Base-by-base conservation (phyloP, 306 rosid species). In the Cicer cuneatum region DNA sequence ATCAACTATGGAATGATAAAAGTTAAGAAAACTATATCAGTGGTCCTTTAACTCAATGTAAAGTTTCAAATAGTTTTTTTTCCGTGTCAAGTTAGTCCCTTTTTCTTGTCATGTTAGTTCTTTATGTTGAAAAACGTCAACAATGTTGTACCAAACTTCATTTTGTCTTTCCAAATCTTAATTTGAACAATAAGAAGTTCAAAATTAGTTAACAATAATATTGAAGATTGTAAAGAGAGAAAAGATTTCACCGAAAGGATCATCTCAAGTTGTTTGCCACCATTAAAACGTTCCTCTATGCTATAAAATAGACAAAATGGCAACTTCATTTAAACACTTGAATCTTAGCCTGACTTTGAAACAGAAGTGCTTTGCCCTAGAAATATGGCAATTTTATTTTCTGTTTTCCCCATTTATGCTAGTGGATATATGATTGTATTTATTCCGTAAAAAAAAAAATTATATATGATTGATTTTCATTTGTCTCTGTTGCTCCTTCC, bases 401-500 rank as follows among this genome's bases (percentile, higher is more conserved):
- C 38, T 37, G 1, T 16, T 64, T 5, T 8, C 7, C 7, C 11
- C 19, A 5, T 41, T 51, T 29, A 16, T 62, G 41, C 15, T 52
- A 66, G 37, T 56, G 19, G 42, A 46, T 35, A 38, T 77, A 59
- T 59, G 77, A 76, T 76, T 54, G 60, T 29, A 29, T 29, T 29
- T 29, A 29, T 29, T 29, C 5, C 5, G 35, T 29, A 29, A 24
- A 24, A 29, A 29, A 29, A 29, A 3, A 29, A 29, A 29, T 33
- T 38, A 52, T 41, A 38, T 80, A 59, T 12, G 77, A 75, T 76
- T 54, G 60, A 71, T 42, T 37, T 71, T 66, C 38, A 21, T 14
- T 74, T 4, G 47, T 19, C n/a, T 75, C 8, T 15, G 41, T 16
- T 33, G 15, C 33, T 7, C 46, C 76, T 81, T 70, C 52, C 1